These are phyloP conservation scores for Thelonectria blattea DNA, from an alignment of 2,329 filamentous ascomycete species.

Conservation along the genomic window DNA sequence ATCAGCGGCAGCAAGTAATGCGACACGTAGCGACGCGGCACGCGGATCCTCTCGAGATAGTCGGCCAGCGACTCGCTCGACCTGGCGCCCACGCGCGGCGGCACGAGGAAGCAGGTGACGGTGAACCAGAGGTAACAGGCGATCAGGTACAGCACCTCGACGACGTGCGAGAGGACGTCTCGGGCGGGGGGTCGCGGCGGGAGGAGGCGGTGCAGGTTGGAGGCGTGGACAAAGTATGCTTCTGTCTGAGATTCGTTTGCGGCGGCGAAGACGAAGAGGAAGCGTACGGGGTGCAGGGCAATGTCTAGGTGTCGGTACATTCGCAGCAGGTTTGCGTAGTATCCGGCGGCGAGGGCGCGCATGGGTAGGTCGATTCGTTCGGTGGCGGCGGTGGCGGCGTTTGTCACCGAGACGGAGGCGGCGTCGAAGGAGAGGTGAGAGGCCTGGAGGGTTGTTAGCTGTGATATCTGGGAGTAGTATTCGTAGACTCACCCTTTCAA, in stretches of 20 bases:
- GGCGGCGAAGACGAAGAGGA: constrained; percentile 58
- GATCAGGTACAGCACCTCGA: constrained; percentile 52
- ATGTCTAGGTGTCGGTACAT: constrained; percentile 64
- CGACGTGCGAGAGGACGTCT: constrained; percentile 46
- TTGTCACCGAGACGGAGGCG: constrained; percentile 45
- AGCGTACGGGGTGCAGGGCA: constrained; percentile 54
- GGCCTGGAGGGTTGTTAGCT: not conserved
- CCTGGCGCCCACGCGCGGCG: constrained; percentile 46
- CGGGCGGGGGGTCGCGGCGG: constrained; percentile 49
- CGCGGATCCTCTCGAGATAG: constrained; percentile 56
- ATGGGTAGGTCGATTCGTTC: constrained; percentile 50
- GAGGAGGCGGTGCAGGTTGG: constrained; percentile 57
- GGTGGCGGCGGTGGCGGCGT: constrained; percentile 37
- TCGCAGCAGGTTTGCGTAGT: constrained; percentile 59
- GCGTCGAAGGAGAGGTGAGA: constrained; percentile 45
- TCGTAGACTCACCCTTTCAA: constrained; percentile 50
- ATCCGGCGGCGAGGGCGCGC: constrained; percentile 49
- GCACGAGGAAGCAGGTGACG: constrained; percentile 55
- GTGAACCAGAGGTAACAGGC: constrained; percentile 61
- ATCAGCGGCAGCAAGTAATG: constrained; percentile 62
- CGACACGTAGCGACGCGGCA: constrained; percentile 54
- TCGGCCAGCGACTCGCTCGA: constrained; percentile 54
- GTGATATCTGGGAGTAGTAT: not conserved
- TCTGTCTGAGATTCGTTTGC: constrained; percentile 22
- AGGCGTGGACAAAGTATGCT: constrained; percentile 59